Conservation (phyloP, 192 early-diverging fungal species). For the Coemansia sp. region DNA sequence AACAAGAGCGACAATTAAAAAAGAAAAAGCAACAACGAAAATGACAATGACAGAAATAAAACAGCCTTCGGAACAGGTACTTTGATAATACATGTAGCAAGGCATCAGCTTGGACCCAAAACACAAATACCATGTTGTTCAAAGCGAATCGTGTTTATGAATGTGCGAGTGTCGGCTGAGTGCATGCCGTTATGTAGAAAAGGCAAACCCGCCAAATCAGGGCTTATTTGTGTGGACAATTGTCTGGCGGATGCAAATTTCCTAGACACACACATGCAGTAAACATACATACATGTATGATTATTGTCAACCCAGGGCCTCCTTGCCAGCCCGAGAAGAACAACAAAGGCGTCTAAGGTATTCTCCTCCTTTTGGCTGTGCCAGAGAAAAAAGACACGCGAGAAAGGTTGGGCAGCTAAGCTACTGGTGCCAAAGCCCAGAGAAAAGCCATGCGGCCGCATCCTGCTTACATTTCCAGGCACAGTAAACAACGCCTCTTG, state of each 20-base stretch:
- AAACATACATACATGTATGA: conserved; percentile 2
- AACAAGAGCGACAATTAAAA: background rate
- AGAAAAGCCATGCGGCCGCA: background rate
- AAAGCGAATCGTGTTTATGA: background rate
- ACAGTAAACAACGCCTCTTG: background rate
- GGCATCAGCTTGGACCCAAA: background rate
- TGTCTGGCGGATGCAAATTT: background rate
- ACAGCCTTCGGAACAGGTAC: background rate
- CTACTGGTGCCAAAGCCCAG: background rate
- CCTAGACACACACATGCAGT: background rate
- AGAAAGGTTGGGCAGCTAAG: background rate
- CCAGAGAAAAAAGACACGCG: background rate
- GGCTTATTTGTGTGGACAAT: background rate
- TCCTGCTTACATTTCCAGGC: background rate
- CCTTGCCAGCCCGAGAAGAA: background rate
- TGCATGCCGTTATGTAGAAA: background rate
- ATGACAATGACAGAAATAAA: background rate
- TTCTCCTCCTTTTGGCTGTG: background rate
- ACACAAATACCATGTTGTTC: background rate
- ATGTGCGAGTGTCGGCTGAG: background rate
- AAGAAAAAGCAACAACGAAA: background rate
- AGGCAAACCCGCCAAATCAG: background rate
- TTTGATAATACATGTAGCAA: background rate
- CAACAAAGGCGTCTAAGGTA: background rate
- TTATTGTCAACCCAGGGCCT: background rate